Percentiles rank a stretch among this genome's conserved stretches.
Evolutionary conservation across 2,329 filamentous ascomycete species (phyloP).

Genomic region (Lasiodiplodia hormozganensis): DNA sequence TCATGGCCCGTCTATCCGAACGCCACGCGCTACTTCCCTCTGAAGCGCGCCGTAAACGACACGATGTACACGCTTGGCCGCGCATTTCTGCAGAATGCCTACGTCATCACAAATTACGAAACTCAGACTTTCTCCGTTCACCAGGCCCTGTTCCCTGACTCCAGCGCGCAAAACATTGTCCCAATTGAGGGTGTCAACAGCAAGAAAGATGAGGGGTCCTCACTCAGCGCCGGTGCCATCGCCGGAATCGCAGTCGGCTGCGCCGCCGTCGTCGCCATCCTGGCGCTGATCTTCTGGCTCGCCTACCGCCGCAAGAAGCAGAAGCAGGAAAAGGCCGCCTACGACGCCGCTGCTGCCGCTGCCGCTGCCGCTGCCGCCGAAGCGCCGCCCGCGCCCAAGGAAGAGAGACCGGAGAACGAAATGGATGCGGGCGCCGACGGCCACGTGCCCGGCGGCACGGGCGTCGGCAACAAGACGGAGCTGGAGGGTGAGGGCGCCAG

Average conservation of each 20-base stretch:
- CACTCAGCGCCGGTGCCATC: slow-evolving; percentile 36
- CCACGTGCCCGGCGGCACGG: not conserved
- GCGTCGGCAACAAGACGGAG: slow-evolving; percentile 13
- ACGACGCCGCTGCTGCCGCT: not conserved
- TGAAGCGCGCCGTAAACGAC: slow-evolving; percentile 46
- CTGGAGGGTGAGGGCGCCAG: slow-evolving; percentile 7
- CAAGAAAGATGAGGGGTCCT: not conserved
- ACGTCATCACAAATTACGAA: slow-evolving; percentile 48
- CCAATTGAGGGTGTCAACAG: slow-evolving; percentile 33
- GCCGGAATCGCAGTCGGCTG: slow-evolving; percentile 39
- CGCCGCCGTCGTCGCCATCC: slow-evolving; percentile 30
- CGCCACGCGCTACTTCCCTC: slow-evolving; percentile 45
- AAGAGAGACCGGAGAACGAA: slow-evolving; percentile 1
- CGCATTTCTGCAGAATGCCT: slow-evolving; percentile 51
- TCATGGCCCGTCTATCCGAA: slow-evolving; percentile 36
- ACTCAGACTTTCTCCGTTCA: slow-evolving; percentile 50
- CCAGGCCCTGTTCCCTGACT: slow-evolving; percentile 61
- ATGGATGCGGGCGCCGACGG: slow-evolving; percentile 18
- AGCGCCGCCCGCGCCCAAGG: slow-evolving; percentile 14
- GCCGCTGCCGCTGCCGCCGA: not conserved
- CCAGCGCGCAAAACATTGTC: slow-evolving; percentile 48
- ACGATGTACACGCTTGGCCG: slow-evolving; percentile 48
- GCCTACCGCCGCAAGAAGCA: slow-evolving; percentile 30
- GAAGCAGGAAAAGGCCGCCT: slow-evolving; percentile 1
- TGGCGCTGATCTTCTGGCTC: slow-evolving; percentile 32